A percentile compares a stretch with the other conserved stretches of the same genome.
Evolutionary conservation across 1,284 basidiomycete species (phyloP).

Genomic region (Termitomyces sp.): DNA sequence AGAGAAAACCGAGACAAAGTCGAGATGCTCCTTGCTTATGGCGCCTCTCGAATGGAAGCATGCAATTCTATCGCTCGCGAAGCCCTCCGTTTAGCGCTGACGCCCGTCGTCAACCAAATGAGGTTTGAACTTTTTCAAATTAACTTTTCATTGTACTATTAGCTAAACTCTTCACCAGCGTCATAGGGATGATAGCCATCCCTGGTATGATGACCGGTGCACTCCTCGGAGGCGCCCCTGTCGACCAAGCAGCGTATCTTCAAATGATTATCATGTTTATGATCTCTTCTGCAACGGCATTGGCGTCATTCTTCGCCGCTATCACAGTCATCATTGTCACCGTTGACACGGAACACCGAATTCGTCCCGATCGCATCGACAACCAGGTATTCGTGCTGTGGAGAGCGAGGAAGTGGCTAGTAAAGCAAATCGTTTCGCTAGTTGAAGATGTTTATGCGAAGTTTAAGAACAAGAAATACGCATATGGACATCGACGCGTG

Average conservation of each 20-base stretch:
- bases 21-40: constrained; percentile 80
- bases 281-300: constrained; percentile 72
- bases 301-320: constrained; percentile 63
- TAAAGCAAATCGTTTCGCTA: neutral
- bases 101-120: constrained; percentile 82
- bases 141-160: neutral
- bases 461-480: neutral
- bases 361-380: constrained; percentile 67
- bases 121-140: constrained; percentile 42
- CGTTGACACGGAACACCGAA: constrained; percentile 64
- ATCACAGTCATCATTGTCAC: constrained; percentile 54
- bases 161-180: constrained; percentile 35
- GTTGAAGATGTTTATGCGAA: neutral
- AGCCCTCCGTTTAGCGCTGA: constrained; percentile 72
- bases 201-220: constrained; percentile 89
- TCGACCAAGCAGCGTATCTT: constrained; percentile 77
- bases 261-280: constrained; percentile 93
- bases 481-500: neutral
- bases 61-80: constrained; percentile 73
- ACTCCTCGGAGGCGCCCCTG: constrained; percentile 78
- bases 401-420: constrained; percentile 11
- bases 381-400: constrained; percentile 37
- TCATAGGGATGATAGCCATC: constrained; percentile 74
- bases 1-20: constrained; percentile 81
- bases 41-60: constrained; percentile 75